Conservation (phyloP, 768 basidiomycete species). For the Russula sp. region DNA sequence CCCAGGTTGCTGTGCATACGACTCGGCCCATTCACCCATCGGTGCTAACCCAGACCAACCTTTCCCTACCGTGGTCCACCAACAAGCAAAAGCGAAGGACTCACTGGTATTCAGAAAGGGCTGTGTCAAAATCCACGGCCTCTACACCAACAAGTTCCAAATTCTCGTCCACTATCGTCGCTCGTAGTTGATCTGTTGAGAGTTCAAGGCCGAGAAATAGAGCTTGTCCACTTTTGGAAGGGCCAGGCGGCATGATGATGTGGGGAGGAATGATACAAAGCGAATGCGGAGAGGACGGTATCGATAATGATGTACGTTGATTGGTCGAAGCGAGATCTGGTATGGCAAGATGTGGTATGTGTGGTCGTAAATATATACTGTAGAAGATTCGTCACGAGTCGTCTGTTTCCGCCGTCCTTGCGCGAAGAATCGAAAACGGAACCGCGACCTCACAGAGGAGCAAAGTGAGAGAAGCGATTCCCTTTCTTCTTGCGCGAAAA, state of each 20-base stretch:
- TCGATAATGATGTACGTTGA: neutral
- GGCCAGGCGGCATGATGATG: constrained; percentile 22
- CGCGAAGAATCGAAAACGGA: constrained; percentile 4
- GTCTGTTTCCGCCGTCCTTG: constrained; percentile 4
- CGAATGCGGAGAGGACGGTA: neutral
- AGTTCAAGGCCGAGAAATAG: constrained; percentile 85
- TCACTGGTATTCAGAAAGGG: constrained; percentile 76
- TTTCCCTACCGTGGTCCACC: neutral
- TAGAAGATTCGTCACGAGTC: constrained; percentile 8
- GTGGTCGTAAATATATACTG: constrained; percentile 5
- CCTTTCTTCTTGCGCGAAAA: neutral
- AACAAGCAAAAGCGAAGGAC: constrained; percentile 30
- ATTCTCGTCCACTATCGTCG: constrained; percentile 76
- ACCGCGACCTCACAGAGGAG: neutral
- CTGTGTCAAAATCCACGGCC: constrained; percentile 75
- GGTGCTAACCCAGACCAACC: neutral
- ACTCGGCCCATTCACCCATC: neutral
- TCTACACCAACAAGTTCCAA: constrained; percentile 80
- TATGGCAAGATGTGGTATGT: neutral
- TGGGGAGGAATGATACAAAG: neutral
- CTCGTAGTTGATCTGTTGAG: constrained; percentile 76
- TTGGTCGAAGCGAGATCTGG: neutral
- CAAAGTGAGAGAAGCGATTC: neutral
- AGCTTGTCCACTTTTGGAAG: constrained; percentile 38
- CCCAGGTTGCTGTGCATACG: neutral